Evolutionary conservation across 2,329 filamentous ascomycete species (phyloP).

Genomic region (Phyllosticta paracitricarpa): DNA sequence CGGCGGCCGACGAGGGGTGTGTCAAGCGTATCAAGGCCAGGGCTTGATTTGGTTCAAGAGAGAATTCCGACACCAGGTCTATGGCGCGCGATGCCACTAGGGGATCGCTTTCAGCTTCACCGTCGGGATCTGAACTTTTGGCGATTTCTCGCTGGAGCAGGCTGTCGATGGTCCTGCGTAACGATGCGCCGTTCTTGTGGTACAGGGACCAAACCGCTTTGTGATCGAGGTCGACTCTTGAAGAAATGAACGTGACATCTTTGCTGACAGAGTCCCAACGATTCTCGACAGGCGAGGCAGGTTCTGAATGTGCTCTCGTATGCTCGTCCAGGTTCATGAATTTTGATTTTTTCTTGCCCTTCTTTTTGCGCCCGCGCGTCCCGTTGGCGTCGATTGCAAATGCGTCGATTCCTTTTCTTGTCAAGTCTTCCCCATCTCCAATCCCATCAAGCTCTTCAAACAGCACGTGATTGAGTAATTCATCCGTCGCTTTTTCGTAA

Average conservation of each 20-base stretch:
- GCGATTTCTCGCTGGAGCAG: constrained; percentile 40
- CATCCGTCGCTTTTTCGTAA: constrained; percentile 62
- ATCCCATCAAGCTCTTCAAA: constrained; percentile 56
- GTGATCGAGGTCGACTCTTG: constrained; percentile 38
- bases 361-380: constrained; percentile 34
- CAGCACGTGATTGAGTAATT: constrained; percentile 68
- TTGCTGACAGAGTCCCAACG: constrained; percentile 48
- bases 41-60: constrained; percentile 38
- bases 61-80: constrained; percentile 46
- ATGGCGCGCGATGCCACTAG: constrained; percentile 40
- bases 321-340: constrained; percentile 20
- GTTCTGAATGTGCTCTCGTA: constrained; percentile 14
- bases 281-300: constrained; percentile 28
- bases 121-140: constrained; percentile 8
- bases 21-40: constrained; percentile 47
- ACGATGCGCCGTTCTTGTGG: constrained; percentile 46
- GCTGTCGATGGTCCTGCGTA: constrained; percentile 44
- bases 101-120: constrained; percentile 29
- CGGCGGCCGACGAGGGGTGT: constrained; percentile 45
- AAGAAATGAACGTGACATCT: constrained; percentile 52
- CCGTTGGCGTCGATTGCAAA: constrained; percentile 54
- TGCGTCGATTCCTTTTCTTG: constrained; percentile 67
- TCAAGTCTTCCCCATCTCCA: constrained; percentile 32
- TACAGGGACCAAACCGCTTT: constrained; percentile 47
- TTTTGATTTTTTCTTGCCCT: constrained; percentile 27